A percentile compares a stretch with the other conserved stretches of the same genome.
Conservation (phyloP, 768 basidiomycete genomes). For the Termitomyces bulborhizus region DNA sequence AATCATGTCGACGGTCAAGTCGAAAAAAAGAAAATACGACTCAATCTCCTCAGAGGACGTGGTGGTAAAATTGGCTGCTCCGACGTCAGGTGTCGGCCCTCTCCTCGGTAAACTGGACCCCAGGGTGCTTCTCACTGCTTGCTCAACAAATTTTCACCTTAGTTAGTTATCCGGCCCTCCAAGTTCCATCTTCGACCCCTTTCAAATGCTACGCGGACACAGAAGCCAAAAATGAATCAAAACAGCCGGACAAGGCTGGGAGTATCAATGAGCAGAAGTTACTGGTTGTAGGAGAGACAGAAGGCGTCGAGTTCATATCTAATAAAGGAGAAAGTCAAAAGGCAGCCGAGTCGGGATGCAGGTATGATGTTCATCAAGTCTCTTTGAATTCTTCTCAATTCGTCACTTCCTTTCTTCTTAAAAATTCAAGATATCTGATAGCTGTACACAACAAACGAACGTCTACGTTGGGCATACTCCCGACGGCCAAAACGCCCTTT, state of each 20-base stretch:
- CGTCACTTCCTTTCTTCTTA: background rate
- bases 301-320: conserved; percentile 75
- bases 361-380: conserved; percentile 36
- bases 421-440: conserved; percentile 63
- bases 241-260: conserved; percentile 14
- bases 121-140: background rate
- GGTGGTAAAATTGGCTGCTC: conserved; percentile 24
- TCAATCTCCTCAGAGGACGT: conserved; percentile 14
- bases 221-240: conserved; percentile 23
- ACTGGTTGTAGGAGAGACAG: conserved; percentile 78
- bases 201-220: conserved; percentile 55
- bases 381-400: background rate
- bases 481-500: conserved; percentile 57
- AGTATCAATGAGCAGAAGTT: conserved; percentile 24
- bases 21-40: conserved; percentile 30
- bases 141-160: background rate
- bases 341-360: conserved; percentile 55
- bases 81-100: conserved; percentile 26
- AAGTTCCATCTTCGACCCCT: conserved; percentile 48
- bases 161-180: conserved; percentile 64
- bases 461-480: conserved; percentile 61
- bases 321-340: conserved; percentile 45
- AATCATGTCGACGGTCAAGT: conserved; percentile 29
- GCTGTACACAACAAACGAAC: conserved; percentile 78
- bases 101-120: conserved; percentile 26